phyloP scores from a whole-genome alignment of 805 yeast species.

The Blastobotrys attinorum region DNA sequence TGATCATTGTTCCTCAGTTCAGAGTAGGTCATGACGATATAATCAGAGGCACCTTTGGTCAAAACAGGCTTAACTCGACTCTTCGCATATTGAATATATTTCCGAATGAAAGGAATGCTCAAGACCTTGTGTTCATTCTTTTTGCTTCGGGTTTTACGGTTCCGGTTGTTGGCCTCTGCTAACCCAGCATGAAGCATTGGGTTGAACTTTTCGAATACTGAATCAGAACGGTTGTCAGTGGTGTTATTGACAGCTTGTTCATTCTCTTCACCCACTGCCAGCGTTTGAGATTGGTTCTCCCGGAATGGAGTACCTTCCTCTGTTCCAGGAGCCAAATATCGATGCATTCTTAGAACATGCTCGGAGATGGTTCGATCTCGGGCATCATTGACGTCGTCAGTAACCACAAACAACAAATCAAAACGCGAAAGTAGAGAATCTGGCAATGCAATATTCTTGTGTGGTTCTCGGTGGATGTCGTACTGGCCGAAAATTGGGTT shows the following conservation, averaged over 20 bases:
- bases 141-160: constrained; percentile 18
- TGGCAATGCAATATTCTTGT: constrained; percentile 91
- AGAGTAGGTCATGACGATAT: constrained; percentile 74
- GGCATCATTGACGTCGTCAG: constrained; percentile 84
- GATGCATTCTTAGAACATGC: constrained; percentile 90
- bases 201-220: constrained; percentile 76
- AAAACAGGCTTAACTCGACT: constrained; percentile 76
- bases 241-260: constrained; percentile 41
- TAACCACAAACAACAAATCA: constrained; percentile 88
- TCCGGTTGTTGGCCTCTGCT: constrained; percentile 30
- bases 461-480: constrained; percentile 93
- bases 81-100: constrained; percentile 91
- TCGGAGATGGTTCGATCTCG: constrained; percentile 85
- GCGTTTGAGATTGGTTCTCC: constrained; percentile 59
- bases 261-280: constrained; percentile 73
- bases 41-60: constrained; percentile 66
- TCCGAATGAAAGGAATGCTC: constrained; percentile 77
- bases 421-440: constrained; percentile 95
- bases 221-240: too few relatives aligned
- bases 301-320: constrained; percentile 91
- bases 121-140: constrained; percentile 43
- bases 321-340: constrained; percentile 79
- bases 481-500: constrained; percentile 96
- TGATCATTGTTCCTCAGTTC: constrained; percentile 60
- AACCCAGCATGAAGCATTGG: constrained; percentile 80